Conservation (phyloP, 1,139 yeast species). For the Lodderomyces elongisporus region DNA sequence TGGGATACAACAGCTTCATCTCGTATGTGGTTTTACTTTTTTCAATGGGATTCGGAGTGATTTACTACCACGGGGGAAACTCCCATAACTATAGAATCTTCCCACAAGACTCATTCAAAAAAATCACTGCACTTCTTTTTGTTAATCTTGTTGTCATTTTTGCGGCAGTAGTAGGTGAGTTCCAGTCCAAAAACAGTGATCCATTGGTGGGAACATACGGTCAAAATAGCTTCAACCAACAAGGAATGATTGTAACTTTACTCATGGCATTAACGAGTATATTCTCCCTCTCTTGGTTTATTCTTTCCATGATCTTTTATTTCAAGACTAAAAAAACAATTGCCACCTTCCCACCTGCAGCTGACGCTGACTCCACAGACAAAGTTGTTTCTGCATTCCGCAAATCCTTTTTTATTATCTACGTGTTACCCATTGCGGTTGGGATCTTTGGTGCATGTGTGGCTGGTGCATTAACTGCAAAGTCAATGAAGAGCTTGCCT, state of each 20-base stretch:
- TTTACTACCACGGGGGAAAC: conserved; percentile 25
- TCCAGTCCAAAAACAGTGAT: neutral
- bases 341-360: conserved; percentile 25
- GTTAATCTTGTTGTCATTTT: conserved; percentile 9
- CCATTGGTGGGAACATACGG: conserved; percentile 1
- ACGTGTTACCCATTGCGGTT: conserved; percentile 24
- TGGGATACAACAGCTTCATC: conserved; percentile 6
- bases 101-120: conserved; percentile 19
- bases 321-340: conserved; percentile 27
- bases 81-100: conserved; percentile 24
- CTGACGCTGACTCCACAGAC: conserved; percentile 17
- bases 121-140: conserved; percentile 16
- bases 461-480: conserved; percentile 1
- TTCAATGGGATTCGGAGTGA: conserved; percentile 39
- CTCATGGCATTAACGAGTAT: conserved; percentile 2
- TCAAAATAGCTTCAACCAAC: neutral
- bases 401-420: conserved; percentile 25
- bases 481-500: conserved; percentile 3
- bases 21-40: conserved; percentile 22
- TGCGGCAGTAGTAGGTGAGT: neutral
- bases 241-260: neutral
- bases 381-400: conserved; percentile 23
- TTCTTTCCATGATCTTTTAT: conserved; percentile 19
- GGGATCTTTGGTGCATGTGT: conserved; percentile 10
- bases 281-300: conserved; percentile 14